These are phyloP conservation scores for Aspergillus carlsbadensis DNA, from an alignment of 495 filamentous ascomycete species.

Conservation along the genomic window DNA sequence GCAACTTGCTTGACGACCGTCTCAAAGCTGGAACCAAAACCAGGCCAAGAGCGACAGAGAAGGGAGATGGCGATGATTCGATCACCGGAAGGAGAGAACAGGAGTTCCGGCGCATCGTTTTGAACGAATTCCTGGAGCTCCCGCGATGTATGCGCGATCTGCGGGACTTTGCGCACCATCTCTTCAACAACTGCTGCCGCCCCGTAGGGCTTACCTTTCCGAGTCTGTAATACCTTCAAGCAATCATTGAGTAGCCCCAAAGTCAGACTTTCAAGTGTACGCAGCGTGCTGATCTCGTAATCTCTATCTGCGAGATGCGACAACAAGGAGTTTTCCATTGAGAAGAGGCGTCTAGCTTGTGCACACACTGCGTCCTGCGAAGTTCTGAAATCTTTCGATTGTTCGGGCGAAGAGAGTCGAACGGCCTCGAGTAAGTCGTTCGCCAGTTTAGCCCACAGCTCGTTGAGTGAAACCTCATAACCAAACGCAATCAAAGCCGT, in stretches of 20 bases:
- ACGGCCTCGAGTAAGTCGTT: slow-evolving; percentile 59
- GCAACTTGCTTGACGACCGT: slow-evolving; percentile 37
- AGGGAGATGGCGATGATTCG: slow-evolving; percentile 43
- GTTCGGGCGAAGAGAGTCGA: slow-evolving; percentile 69
- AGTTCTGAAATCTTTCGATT: slow-evolving; percentile 68
- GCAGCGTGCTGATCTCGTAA: slow-evolving; percentile 19
- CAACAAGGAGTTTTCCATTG: slow-evolving; percentile 50
- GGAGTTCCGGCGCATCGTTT: slow-evolving; percentile 47
- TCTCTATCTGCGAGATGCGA: slow-evolving; percentile 29
- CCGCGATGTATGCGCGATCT: slow-evolving; percentile 32
- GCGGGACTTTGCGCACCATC: slow-evolving; percentile 43
- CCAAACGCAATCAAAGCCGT: slow-evolving; percentile 24
- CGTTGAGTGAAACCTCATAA: slow-evolving; percentile 33
- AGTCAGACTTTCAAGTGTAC: slow-evolving; percentile 28
- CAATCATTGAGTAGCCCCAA: slow-evolving; percentile 48
- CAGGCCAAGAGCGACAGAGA: slow-evolving; percentile 40
- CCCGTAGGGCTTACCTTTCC: slow-evolving; percentile 82
- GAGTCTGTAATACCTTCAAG: slow-evolving; percentile 46
- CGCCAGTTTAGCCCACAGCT: slow-evolving; percentile 55
- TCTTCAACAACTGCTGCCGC: slow-evolving; percentile 64
- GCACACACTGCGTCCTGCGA: slow-evolving; percentile 66
- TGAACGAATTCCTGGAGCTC: slow-evolving; percentile 44
- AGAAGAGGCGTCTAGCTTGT: slow-evolving; percentile 62
- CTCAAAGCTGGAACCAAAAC: slow-evolving; percentile 40
- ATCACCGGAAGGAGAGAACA: slow-evolving; percentile 55